Evolutionary conservation across 257 asterid genomes (phyloP), one percentile per base, ranked within the genome.

Genomic region (Leonotis leonurus): DNA sequence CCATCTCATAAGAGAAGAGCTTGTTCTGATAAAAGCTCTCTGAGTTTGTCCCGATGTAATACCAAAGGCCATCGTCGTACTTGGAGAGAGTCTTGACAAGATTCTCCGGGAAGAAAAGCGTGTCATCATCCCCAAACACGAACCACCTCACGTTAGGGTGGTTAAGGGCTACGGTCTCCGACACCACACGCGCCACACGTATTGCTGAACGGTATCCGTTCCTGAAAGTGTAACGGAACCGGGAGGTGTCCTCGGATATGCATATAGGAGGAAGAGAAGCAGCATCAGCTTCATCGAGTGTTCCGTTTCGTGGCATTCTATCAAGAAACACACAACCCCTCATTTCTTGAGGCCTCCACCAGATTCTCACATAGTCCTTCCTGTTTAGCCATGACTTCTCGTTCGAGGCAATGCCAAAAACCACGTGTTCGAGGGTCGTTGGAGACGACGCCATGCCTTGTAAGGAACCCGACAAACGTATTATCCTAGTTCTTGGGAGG

Each of bases 81-180:
- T 90, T 90, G 0, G 91, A 82, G 36, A 90, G 78, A 0, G 86
- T 84, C 81, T 70, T 83, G 72, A 68, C 90, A 61, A 90, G 64
- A 80, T 88, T 90, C n/a, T 90, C 96, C 0, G 94, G 85, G 63
- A 90, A 88, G 73, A 88, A 90, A 12, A 85, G 60, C 0, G 98
- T 88, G 14, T 88, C 94, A 24, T 90, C 98, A 14, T 90, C 98
- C 25, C 98, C 98, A 55, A 88, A 90, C 37, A 90, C 96, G 56
- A 77, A 85, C 95, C 98, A 90, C 70, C 89, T 78, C 58, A 85
- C 95, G 17, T 82, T 56, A 0, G 86, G 20, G 46, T 87, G 74
- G 60, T 80, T 82, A 1, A 82, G 79, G 2, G 78, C 73, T 6
- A 88, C 86, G 0, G 83, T 85, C 60, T 90, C 96, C 0, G 73